These are phyloP conservation scores for rapeseed (Brassica napus) DNA, from an alignment of 345 rosid genomes.

Conservation along the genomic window DNA sequence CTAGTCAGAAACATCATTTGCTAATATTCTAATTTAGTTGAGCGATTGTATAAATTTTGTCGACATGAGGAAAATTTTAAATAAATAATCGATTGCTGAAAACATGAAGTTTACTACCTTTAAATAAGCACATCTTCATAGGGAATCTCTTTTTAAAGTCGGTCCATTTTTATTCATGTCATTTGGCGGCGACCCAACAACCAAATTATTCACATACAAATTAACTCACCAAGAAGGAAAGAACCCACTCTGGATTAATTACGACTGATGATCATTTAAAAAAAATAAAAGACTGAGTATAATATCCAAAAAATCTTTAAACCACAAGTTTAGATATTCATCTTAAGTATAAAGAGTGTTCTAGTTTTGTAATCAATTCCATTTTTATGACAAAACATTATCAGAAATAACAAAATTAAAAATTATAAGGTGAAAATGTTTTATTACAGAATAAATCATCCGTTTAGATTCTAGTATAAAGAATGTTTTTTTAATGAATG, in stretches of 20 bases:
- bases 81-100: neutral
- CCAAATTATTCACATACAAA: constrained; percentile 20
- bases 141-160: constrained; percentile 33
- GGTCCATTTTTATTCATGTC: constrained; percentile 16
- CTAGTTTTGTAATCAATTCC: neutral
- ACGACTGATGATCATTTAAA: neutral
- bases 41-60: constrained; percentile 13
- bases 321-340: neutral
- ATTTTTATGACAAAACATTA: neutral
- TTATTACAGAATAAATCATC: neutral
- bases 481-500: neutral
- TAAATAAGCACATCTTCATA: constrained; percentile 23
- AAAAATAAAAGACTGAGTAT: neutral
- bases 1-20: constrained; percentile 14
- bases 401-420: neutral
- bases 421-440: neutral
- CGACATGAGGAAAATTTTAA: neutral
- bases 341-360: neutral
- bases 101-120: constrained; percentile 26
- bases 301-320: neutral
- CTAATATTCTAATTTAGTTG: constrained; percentile 15
- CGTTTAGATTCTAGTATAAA: neutral
- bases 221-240: neutral
- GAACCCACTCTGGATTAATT: neutral
- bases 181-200: constrained; percentile 36